Evolutionary conservation across 192 early-diverging fungal species (phyloP).

Genomic region (Spizellomyces sp.): DNA sequence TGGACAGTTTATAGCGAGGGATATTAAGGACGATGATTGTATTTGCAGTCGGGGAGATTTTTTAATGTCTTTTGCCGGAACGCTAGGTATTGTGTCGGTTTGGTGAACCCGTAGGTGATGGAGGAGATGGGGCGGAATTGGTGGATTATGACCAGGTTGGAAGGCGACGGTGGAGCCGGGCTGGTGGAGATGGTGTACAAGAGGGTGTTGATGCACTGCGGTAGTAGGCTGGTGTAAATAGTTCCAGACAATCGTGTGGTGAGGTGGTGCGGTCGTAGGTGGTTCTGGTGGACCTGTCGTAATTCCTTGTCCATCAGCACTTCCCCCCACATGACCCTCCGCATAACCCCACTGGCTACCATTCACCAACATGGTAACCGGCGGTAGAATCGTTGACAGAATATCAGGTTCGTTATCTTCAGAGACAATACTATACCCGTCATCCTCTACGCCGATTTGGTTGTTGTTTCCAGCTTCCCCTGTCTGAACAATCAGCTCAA

Average conservation of each 20-base stretch:
- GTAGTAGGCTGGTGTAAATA: background rate
- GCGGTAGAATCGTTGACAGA: background rate
- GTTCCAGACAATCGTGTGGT: background rate
- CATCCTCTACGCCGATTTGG: background rate
- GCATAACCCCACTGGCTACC: background rate
- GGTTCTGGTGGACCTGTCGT: background rate
- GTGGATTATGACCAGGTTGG: background rate
- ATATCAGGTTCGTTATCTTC: background rate
- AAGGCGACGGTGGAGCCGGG: conserved; percentile 1
- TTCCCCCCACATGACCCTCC: no score
- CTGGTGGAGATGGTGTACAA: background rate
- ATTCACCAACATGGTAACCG: background rate
- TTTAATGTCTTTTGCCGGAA: background rate
- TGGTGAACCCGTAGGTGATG: no score
- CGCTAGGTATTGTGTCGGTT: background rate
- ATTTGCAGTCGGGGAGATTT: conserved; percentile 12
- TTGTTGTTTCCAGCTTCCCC: background rate
- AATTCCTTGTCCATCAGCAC: no score
- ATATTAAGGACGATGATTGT: conserved; percentile 21
- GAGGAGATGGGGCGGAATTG: background rate
- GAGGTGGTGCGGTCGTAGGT: conserved; percentile 9
- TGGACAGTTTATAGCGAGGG: conserved; percentile 19
- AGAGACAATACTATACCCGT: background rate
- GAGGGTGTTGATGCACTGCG: conserved; percentile 1
- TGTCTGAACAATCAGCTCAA: background rate